These are phyloP conservation scores for Blastosporella zonata DNA, from an alignment of 1,284 basidiomycete species.

Conservation along the genomic window DNA sequence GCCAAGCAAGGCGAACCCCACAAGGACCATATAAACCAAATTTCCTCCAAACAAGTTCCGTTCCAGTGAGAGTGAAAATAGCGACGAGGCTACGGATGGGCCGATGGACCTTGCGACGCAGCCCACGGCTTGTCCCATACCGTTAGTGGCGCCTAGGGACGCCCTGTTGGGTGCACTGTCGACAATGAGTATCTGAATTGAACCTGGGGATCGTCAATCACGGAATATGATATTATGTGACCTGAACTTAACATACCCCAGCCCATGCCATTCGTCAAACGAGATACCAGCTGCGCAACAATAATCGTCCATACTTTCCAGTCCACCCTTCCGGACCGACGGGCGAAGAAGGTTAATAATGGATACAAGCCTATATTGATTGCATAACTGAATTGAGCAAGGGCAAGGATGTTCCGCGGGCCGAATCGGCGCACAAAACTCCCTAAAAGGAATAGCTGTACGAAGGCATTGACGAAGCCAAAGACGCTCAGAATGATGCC, in stretches of 20 bases:
- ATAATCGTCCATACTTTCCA: slow-evolving; percentile 27
- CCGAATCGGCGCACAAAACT: slow-evolving; percentile 27
- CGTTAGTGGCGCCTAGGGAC: slow-evolving; percentile 48
- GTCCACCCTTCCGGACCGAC: slow-evolving; percentile 27
- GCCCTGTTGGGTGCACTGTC: slow-evolving; percentile 29
- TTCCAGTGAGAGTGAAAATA: slow-evolving; percentile 33
- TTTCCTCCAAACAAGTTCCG: slow-evolving; percentile 26
- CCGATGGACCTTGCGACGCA: slow-evolving; percentile 48
- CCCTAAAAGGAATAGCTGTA: slow-evolving; percentile 29
- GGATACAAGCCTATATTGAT: slow-evolving; percentile 26
- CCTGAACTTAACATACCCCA: slow-evolving; percentile 30
- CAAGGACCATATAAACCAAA: slow-evolving; percentile 29
- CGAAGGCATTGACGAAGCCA: slow-evolving; percentile 29
- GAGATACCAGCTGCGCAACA: slow-evolving; percentile 26
- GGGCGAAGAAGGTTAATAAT: slow-evolving; percentile 27
- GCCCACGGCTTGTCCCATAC: slow-evolving; percentile 49
- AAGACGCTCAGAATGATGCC: slow-evolving; percentile 30
- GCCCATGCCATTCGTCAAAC: slow-evolving; percentile 25
- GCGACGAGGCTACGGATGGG: slow-evolving; percentile 35
- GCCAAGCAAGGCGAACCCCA: too few relatives aligned
- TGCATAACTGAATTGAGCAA: slow-evolving; percentile 22
- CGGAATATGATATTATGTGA: too few relatives aligned
- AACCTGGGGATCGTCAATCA: slow-evolving; percentile 24
- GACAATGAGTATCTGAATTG: slow-evolving; percentile 33
- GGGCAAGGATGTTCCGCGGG: slow-evolving; percentile 21